Percentiles rank a stretch among this genome's conserved stretches.
Evolutionary conservation across 176 grass and related monocot genomes (phyloP).

Genomic region (Metroxylon sagu): DNA sequence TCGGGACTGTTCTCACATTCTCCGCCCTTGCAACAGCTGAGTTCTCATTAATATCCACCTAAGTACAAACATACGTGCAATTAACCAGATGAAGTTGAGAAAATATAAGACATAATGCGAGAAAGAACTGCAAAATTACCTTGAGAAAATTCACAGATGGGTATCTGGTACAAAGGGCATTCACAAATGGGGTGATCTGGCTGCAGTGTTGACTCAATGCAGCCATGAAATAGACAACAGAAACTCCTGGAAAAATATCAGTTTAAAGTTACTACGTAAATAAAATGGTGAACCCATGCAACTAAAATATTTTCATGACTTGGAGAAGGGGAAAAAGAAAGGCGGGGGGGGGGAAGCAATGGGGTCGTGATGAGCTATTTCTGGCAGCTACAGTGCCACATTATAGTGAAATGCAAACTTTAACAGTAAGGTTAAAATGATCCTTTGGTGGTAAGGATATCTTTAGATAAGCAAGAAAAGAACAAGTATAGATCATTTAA

Average conservation of each 20-base stretch:
- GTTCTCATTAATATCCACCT: constrained; percentile 74
- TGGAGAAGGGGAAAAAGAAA: too few relatives aligned
- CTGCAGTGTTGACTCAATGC: constrained; percentile 61
- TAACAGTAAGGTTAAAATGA: too few relatives aligned
- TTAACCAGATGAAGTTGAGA: too few relatives aligned
- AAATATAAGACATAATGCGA: too few relatives aligned
- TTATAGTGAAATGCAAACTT: too few relatives aligned
- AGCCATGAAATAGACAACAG: constrained; percentile 82
- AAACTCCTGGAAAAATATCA: constrained; percentile 50
- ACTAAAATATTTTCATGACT: too few relatives aligned
- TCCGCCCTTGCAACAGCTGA: constrained; percentile 54
- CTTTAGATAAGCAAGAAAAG: too few relatives aligned
- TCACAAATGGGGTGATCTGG: constrained; percentile 65
- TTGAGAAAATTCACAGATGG: constrained; percentile 90
- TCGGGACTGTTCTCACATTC: constrained; percentile 77
- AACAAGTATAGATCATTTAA: background rate
- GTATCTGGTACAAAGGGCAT: constrained; percentile 66
- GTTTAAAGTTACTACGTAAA: background rate
- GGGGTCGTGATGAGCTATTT: too few relatives aligned
- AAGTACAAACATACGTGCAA: background rate
- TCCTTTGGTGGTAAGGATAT: too few relatives aligned
- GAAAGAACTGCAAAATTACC: constrained; percentile 31
- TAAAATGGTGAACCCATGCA: background rate
- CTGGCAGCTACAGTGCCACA: too few relatives aligned
- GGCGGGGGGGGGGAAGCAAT: too few relatives aligned